Evolutionary conservation across 75 land plant species (phyloP), one percentile per base, ranked within the genome.

Genomic region (Picea glauca): DNA sequence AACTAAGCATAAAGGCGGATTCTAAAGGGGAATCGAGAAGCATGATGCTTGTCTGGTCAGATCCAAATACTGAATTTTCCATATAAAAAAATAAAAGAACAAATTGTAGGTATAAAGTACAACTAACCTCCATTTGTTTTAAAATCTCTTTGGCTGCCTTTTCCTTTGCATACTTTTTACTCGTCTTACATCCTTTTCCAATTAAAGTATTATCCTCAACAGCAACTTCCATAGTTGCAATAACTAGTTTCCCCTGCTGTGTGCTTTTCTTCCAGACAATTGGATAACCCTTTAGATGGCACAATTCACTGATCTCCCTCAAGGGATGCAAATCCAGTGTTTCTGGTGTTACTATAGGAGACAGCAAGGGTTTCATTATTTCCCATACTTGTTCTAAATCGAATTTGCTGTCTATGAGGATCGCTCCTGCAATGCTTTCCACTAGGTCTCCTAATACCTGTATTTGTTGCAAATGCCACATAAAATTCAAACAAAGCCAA

Each of bases 401-500:
- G 64, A 98, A 87, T 32, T 81, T 75, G 21, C 86, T 87, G 72
- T 98, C 98, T 50, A 98, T 89, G 40, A 93, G 74, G 23, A 95
- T 84, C 43, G 99, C 99, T n/a, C 96, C 99, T 9, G 88, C 98
- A 79, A 98, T 95, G 85, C 99, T 98, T 80, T 98, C 99, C 33
- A 98, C 83, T 67, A 98, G 58, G 76, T 98, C 99, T 68, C 93
- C 99, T 77, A 98, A 93, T 58, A 87, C 99, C 95, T 95, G 79
- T 40, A 70, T 70, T 70, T n/a, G 11, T 70, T 43, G 74, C 9
- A 35, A 70, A 43, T 70, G 18, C 50, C 54, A 43, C 21, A 18
- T 43, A n/a, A 70, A 38, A 43, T 3, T 40, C 40, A 5, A 70
- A 70, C 43, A 33, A 70, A 70, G 73, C 35, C 38, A 33, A 21